Conservation (phyloP, 257 asterid species). For the Solanum chiquidenum region DNA sequence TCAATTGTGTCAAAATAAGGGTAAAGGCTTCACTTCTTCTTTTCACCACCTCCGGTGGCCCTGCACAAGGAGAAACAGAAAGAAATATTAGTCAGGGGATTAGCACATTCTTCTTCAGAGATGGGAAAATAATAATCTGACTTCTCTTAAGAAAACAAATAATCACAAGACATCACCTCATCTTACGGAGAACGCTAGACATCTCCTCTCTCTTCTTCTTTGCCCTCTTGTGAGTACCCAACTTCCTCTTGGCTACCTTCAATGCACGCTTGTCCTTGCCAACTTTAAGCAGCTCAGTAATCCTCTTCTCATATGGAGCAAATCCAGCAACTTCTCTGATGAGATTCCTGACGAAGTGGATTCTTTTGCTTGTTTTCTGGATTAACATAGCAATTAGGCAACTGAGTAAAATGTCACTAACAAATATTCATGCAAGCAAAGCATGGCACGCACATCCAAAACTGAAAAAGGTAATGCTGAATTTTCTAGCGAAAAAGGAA, state of each 20-base stretch:
- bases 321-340: conserved; percentile 73
- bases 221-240: conserved; percentile 84
- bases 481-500: neutral
- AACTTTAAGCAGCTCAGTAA: conserved; percentile 68
- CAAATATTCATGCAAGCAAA: neutral
- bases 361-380: conserved; percentile 69
- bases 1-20: neutral
- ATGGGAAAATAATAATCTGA: neutral
- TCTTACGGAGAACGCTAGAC: conserved; percentile 62
- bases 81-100: neutral
- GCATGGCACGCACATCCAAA: neutral
- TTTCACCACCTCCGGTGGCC: conserved; percentile 92
- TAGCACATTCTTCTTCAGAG: neutral
- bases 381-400: neutral
- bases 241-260: conserved; percentile 70
- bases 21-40: conserved; percentile 59
- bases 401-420: neutral
- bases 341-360: conserved; percentile 50
- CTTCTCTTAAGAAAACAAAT: neutral
- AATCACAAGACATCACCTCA: conserved; percentile 35
- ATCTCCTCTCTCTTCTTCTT: conserved; percentile 84
- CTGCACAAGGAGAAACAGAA: conserved; percentile 9
- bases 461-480: neutral
- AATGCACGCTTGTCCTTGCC: conserved; percentile 72
- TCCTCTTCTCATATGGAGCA: conserved; percentile 74